Conservation (phyloP, 2,329 filamentous ascomycete genomes). For the Xylogone sp. region DNA sequence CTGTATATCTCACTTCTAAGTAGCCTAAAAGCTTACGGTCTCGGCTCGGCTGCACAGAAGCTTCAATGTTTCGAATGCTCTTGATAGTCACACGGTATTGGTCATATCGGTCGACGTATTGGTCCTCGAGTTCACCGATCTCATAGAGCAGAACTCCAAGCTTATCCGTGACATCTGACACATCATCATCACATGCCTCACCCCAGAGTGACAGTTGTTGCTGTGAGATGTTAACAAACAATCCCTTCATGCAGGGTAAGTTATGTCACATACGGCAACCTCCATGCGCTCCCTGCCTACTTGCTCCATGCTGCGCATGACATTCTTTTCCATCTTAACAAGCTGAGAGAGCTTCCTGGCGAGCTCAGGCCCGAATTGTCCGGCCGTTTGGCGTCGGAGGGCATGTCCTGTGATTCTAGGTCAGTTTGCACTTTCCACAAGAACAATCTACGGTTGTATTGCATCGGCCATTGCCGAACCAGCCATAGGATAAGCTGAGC, state of each 20-base stretch:
- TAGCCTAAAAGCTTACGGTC: slow-evolving; percentile 65
- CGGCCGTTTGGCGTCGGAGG: slow-evolving; percentile 71
- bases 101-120: slow-evolving; percentile 98
- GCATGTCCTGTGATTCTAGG: slow-evolving; percentile 58
- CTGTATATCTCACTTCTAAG: not conserved
- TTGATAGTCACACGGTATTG: slow-evolving; percentile 99
- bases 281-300: slow-evolving; percentile 97
- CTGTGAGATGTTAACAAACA: slow-evolving; percentile 40
- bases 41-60: slow-evolving; percentile 94
- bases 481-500: no score
- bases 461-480: no score
- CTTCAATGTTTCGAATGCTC: slow-evolving; percentile 98
- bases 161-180: slow-evolving; percentile 98
- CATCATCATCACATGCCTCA: slow-evolving; percentile 91
- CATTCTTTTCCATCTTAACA: slow-evolving; percentile 99
- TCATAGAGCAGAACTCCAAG: slow-evolving; percentile 89
- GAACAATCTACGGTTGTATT: no score
- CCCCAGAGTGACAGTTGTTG: slow-evolving; percentile 99
- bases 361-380: slow-evolving; percentile 75
- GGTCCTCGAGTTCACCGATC: slow-evolving; percentile 93
- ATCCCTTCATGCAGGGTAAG: not conserved
- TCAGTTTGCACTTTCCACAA: slow-evolving; percentile 1
- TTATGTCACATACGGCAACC: slow-evolving; percentile 70
- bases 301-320: slow-evolving; percentile 96
- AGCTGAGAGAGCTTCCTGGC: slow-evolving; percentile 97